Percentiles rank a stretch among this genome's conserved stretches.
Evolutionary conservation across 1,284 basidiomycete genomes (phyloP).

Genomic region (Ceratobasidium sp.): DNA sequence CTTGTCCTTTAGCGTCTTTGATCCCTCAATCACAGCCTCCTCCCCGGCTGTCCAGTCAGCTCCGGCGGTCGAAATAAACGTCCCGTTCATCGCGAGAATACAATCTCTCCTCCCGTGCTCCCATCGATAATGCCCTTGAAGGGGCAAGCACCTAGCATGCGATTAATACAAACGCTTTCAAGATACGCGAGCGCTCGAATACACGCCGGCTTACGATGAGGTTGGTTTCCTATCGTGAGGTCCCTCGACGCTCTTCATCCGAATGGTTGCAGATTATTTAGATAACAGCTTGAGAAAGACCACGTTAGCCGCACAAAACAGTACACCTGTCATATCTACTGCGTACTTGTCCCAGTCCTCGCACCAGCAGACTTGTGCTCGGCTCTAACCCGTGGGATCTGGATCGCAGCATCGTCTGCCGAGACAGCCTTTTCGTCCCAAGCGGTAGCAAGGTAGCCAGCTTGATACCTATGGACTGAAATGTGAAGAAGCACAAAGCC

Average conservation of each 20-base stretch:
- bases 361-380: constrained; percentile 48
- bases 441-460: constrained; percentile 11
- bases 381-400: constrained; percentile 43
- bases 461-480: constrained; percentile 14
- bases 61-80: constrained; percentile 27
- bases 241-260: constrained; percentile 21
- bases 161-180: background rate
- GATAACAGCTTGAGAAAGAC: constrained; percentile 20
- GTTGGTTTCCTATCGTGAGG: constrained; percentile 45
- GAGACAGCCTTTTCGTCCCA: constrained; percentile 47
- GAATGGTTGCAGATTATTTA: constrained; percentile 47
- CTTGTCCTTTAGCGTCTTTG: constrained; percentile 47
- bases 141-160: constrained; percentile 14
- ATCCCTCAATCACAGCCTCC: constrained; percentile 41
- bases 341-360: constrained; percentile 43
- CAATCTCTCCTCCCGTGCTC: constrained; percentile 44
- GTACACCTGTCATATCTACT: background rate
- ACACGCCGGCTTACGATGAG: constrained; percentile 34
- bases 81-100: constrained; percentile 41
- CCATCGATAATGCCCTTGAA: constrained; percentile 47
- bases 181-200: background rate
- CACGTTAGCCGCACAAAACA: background rate
- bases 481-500: background rate
- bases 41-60: constrained; percentile 46
- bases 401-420: constrained; percentile 22